Base-by-base conservation (phyloP, 352 stramenopile genomes). In the Phytophthora sp. region DNA sequence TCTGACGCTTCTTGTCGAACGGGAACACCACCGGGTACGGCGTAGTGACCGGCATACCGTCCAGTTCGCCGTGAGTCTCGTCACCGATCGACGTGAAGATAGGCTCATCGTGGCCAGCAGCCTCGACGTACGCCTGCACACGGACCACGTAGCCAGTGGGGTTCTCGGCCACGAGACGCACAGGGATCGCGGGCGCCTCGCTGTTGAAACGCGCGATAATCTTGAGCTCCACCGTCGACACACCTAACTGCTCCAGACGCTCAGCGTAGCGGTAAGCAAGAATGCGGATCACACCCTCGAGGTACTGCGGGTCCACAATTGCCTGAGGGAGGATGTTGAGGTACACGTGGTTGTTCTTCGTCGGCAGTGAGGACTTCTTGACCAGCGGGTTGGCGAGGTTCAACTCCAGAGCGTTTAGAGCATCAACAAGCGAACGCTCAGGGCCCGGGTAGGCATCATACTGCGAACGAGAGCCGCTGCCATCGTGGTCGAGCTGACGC, bases 301-400 rank as follows among this genome's bases (percentile, higher is more conserved):
- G 88, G 69, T 98, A 96, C 44, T 98, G 91, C 46, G 97, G 96
- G 66, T 99, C 89, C 32, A 99, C 87, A 8, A 94, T 92, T 2
- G 97, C 89, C 49, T 97, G 89, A 9, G 95, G 92, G 31, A 99
- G 82, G 31, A 99, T 91, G 79, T 99, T 99, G 35, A 99, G 84
- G 72, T 99, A 99, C 21, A 99, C 88, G 83, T 99, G 97, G 77
- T 99, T 99, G 79, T 99, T 98, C 62, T 93, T 92, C 49, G 89
- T 94, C 48, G 66, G 66, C 38, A 90, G 66, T 26, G 84, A 83
- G 10, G 64, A 80, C 13, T 84, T 92, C 59, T 90, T 85, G 18
- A 98, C 64, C 26, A 90, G 82, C 3, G 95, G 84, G 74, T 98
- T 98, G 27, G 96, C 76, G 68, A 99, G 88, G 26, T 96, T 92